Base-by-base conservation (phyloP, 352 stramenopile species). In the Globisporangium echinulatum region DNA sequence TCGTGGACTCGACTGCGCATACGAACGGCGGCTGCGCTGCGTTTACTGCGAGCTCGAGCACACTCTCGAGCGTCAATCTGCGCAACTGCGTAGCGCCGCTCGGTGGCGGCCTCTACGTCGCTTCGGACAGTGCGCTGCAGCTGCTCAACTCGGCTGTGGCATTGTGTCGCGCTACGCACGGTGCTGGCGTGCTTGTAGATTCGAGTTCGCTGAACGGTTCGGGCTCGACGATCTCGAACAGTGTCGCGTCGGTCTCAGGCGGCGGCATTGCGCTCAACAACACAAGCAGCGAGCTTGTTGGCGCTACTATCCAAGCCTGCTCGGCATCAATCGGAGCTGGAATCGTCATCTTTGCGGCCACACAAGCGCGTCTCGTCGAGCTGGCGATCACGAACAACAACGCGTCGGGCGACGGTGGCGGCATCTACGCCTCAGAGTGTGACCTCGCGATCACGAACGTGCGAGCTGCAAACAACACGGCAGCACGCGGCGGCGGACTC, bases 201-300 rank as follows among this genome's bases (percentile, higher is more conserved):
- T 52, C 59, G 1, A 82, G 74, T 15, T 54, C 53, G 17, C 5
- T 79, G 3, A 33, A 54, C 13, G 66, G 64, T 6, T 7, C 39
- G 17, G 42, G 57, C 19, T 11, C 38, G 4, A 10, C 14, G 1
- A 13, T 69, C n/a, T 67, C 47, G 46, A 52, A 59, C 3, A 68
- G 67, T 9, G 38, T 14, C 25, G 74, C 74, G 5, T n/a, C 14
- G 3, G 4, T 19, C 19, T 57, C 46, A 14, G 74, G 63, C 7
- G 74, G 74, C 19, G 74, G 71, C 1, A 49, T 75, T 4, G 75
- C 61, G 33, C 46, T 82, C 10, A 47, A n/a, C 58, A 71, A 71
- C 38, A 53, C 49, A 47, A 76, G 51, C 44, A 65, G 57, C 14
- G 42, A 33, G 25, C 25, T 82, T 4, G 56, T 63, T 7, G 70